Evolutionary conservation across 352 stramenopile species (phyloP), one percentile per base, ranked within the genome.

Genomic region (Pythium brachiatum): DNA sequence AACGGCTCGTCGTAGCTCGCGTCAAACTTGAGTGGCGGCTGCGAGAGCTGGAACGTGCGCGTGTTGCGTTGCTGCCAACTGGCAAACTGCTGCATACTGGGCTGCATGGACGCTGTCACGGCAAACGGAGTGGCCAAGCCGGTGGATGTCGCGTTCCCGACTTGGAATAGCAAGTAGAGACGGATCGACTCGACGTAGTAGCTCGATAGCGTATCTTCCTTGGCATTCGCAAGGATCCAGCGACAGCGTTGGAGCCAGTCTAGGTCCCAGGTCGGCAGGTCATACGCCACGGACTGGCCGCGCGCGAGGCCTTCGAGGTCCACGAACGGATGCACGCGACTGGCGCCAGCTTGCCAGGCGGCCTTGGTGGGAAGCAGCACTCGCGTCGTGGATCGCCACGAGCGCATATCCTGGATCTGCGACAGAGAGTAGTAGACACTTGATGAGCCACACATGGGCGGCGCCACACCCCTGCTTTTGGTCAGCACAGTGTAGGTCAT

Each of bases 181-280:
- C 56, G 56, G 5, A 62, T 46, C 0, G 54, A 53, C 25, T 53
- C 54, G 39, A 61, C 54, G 41, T 61, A 61, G 54, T 46, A 53
- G 44, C 44, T 56, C 44, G 56, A 26, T 2, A 62, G 21, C 15
- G 43, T 55, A 20, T 62, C 44, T 6, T 29, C 41, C 32, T 55
- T 54, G 44, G 56, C 46, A 23, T 54, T 55, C 15, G 29, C 44
- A 5, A 46, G 46, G 2, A 62, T 31, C 56, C 43, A 62, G 16
- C 39, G 32, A 32, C 56, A 56, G 7, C 32, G 29, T 20, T 62
- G 55, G 31, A 62, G 56, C 56, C 56, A 62, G 3, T 46, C 56
- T 2, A 62, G 23, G 23, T 61, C 54, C 54, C 54, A 61, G 2
- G 31, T 29, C 2, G 54, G 54, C 20, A 53, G 16, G 4, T 46